A percentile compares a stretch with the other conserved stretches of the same genome.
Conservation (phyloP, 352 stramenopile genomes). For the Phytopythium helicoides region DNA sequence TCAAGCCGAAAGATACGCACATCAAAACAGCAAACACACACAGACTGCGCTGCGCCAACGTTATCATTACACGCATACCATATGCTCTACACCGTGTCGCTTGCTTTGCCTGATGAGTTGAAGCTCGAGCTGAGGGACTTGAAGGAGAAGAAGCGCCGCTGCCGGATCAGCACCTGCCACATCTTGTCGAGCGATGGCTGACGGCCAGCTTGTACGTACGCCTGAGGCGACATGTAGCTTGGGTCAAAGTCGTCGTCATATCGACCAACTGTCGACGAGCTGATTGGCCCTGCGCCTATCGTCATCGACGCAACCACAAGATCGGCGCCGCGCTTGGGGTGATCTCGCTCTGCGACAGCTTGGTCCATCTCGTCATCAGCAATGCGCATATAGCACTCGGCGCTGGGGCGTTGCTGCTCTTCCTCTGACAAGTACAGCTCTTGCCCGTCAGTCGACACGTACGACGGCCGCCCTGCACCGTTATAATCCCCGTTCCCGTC, state of each 20-base stretch:
- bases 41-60: too few species aligned
- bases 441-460: conserved; percentile 69
- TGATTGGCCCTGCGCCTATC: not conserved
- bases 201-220: conserved; percentile 3
- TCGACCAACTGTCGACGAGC: not conserved
- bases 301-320: too few species aligned
- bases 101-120: conserved; percentile 21
- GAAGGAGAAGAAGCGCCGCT: conserved; percentile 64
- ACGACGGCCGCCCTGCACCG: conserved; percentile 52
- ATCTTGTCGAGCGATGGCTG: conserved; percentile 35
- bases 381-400: conserved; percentile 78
- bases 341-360: not conserved
- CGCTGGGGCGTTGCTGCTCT: conserved; percentile 41
- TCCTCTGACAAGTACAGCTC: conserved; percentile 30
- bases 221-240: not conserved
- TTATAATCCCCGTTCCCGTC: conserved; percentile 9
- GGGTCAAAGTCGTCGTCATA: conserved; percentile 1
- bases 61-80: not conserved
- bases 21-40: conserved; percentile 4
- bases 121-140: conserved; percentile 41
- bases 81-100: conserved; percentile 2
- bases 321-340: not conserved
- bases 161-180: conserved; percentile 49
- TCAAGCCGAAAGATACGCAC: not conserved
- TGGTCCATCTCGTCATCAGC: conserved; percentile 29